phyloP scores from a whole-genome alignment of 2,329 filamentous ascomycete species.

The Colletotrichum phormii region DNA sequence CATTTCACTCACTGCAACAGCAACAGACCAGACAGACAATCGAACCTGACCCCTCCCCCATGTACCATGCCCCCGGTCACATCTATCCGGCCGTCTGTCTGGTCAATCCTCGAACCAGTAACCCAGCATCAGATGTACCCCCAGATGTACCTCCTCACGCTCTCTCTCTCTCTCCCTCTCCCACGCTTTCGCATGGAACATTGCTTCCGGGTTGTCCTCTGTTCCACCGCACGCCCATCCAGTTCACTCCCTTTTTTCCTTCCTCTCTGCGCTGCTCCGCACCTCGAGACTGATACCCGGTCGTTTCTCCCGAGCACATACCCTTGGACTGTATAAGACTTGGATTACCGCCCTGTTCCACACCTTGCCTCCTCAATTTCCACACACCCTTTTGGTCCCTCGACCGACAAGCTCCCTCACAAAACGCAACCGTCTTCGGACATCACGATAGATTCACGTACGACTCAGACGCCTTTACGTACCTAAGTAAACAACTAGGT shows the following conservation, averaged over 20 bases:
- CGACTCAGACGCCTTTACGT: background rate
- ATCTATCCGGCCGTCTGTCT: background rate
- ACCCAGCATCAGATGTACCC: background rate
- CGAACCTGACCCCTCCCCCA: background rate
- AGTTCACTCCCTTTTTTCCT: background rate
- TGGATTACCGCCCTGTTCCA: conserved; percentile 25
- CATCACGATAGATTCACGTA: background rate
- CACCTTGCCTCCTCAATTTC: background rate
- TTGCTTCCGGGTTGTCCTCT: conserved; percentile 1
- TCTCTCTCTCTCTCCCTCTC: conserved; percentile 13
- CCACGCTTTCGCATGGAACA: conserved; percentile 14
- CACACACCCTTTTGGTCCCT: conserved; percentile 10
- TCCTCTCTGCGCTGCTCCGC: background rate
- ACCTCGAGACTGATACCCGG: background rate
- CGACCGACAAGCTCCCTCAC: background rate
- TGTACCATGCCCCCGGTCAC: background rate
- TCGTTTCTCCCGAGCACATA: conserved; percentile 24
- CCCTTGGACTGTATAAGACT: conserved; percentile 35
- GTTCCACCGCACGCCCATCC: background rate
- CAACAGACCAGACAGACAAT: background rate
- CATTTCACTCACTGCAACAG: background rate
- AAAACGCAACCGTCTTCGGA: background rate
- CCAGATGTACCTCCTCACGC: background rate
- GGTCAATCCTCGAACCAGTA: background rate
- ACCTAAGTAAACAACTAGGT: no score